Base-by-base conservation (phyloP, 2,329 filamentous ascomycete species). In the Penicillium sp. region DNA sequence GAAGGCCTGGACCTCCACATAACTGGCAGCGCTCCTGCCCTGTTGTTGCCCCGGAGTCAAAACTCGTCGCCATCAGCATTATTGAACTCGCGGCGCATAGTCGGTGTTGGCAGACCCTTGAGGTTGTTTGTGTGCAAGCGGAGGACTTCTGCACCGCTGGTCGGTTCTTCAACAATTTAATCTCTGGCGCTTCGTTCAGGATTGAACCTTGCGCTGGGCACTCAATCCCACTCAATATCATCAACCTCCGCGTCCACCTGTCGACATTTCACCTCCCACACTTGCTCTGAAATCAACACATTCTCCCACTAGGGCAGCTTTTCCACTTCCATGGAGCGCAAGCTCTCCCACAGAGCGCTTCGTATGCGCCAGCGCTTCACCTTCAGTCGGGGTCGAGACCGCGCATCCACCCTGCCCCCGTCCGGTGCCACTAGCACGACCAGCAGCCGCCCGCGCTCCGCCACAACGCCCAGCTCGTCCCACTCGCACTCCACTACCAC, bases 291-390 rank as follows among this genome's bases (percentile, higher is more conserved):
- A 45, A 31, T 51, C 38, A 43, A 42, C 25, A 42, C 25, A 25
- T 5, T 20, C 25, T 28, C 42, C 3, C 6, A 20, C 34, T 2
- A 14, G 14, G 15, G 35, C 22, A 39, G 7, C 49, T 22, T 10
- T 17, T 17, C 34, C n/a, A n/a, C 28, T 28, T 45, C 53, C 3
- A 69, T 69, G 67, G 67, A 69, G 41, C 64, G 60, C 59, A 67
- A 62, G 22, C 60, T 64, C 31, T 69, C 67, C n/a, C 28, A 58
- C 17, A 69, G 64, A 43, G 63, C 67, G 12, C 53, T 41, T 22
- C 61, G 62, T 28, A 68, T 68, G 54, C 67, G 67, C 49, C 63
- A 60, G 10, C 65, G 65, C 41, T 59, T 68, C n/a, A 54, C 57
- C 3, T 68, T 68, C 39, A 37, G 15, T 11, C 61, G 57, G 12